A percentile compares a stretch with the other conserved stretches of the same genome.
phyloP scores from a whole-genome alignment of 352 stramenopile genomes.

The Phytopythium ostracodes region DNA sequence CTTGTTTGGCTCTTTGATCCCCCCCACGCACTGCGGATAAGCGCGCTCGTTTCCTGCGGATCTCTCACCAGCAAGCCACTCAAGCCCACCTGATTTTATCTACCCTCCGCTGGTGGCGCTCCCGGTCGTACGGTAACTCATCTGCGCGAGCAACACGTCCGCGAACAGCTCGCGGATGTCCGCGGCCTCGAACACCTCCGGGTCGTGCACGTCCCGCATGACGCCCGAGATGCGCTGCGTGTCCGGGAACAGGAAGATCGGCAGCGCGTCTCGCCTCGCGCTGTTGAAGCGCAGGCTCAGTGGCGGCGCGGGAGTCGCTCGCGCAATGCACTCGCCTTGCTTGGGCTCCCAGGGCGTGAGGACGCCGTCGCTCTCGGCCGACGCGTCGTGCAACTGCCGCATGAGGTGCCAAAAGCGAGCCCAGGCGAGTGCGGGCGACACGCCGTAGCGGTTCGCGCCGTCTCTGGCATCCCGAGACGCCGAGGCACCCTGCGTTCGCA shows the following conservation, averaged over 20 bases:
- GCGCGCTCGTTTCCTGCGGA: not conserved
- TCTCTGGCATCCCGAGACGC: not conserved
- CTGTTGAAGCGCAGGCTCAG: constrained; percentile 38
- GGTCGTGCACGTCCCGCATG: constrained; percentile 34
- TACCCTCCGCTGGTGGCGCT: not conserved
- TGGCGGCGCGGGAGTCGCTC: constrained; percentile 24
- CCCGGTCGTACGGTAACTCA: constrained; percentile 14
- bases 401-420: constrained; percentile 81
- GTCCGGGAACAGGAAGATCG: constrained; percentile 70
- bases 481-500: constrained; percentile 5
- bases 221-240: constrained; percentile 53
- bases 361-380: constrained; percentile 58
- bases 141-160: constrained; percentile 19
- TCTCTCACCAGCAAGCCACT: no score
- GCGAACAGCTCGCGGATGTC: constrained; percentile 50
- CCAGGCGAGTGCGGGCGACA: constrained; percentile 69
- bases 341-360: constrained; percentile 48
- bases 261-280: constrained; percentile 44
- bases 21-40: no score
- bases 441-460: constrained; percentile 12
- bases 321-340: constrained; percentile 14
- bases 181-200: constrained; percentile 52
- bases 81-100: no score
- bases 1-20: not conserved
- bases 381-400: constrained; percentile 69